Percentiles rank a stretch among this genome's conserved stretches.
These are phyloP conservation scores for Dovyalis caffra DNA, from an alignment of 345 rosid genomes.

Conservation along the genomic window DNA sequence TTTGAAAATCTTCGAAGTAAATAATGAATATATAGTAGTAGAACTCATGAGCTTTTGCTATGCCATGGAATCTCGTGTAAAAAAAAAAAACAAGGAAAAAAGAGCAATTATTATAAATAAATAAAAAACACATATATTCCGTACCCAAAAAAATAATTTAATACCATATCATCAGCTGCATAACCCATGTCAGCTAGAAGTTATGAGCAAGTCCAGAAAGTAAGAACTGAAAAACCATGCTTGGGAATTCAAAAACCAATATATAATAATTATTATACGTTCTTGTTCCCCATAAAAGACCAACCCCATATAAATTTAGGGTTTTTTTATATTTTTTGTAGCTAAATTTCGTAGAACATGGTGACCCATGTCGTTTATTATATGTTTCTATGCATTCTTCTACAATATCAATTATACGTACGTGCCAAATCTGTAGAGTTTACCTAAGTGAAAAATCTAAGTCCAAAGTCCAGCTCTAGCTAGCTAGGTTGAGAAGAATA, in stretches of 20 bases:
- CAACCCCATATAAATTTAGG: neutral
- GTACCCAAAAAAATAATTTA: neutral
- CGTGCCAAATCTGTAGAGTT: slow-evolving; percentile 10
- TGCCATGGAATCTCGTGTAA: neutral
- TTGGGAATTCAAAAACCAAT: slow-evolving; percentile 6
- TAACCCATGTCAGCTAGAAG: neutral
- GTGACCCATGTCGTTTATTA: slow-evolving; percentile 35
- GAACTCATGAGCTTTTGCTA: neutral
- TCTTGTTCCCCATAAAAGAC: neutral
- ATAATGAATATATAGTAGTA: too few species aligned
- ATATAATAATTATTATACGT: neutral
- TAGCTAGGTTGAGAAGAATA: neutral
- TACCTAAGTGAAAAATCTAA: neutral
- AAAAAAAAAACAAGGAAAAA: neutral
- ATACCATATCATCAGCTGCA: neutral
- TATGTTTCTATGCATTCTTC: neutral
- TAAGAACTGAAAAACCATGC: slow-evolving; percentile 10
- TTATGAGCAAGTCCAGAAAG: slow-evolving; percentile 4
- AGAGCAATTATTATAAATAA: neutral
- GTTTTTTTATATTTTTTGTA: neutral
- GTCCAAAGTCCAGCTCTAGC: neutral
- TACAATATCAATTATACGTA: neutral
- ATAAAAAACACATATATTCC: neutral
- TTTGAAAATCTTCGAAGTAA: neutral
- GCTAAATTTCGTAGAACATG: slow-evolving; percentile 9